Evolutionary conservation across 2,329 filamentous ascomycete species (phyloP).

Genomic region (Tolypocladium tundrense): DNA sequence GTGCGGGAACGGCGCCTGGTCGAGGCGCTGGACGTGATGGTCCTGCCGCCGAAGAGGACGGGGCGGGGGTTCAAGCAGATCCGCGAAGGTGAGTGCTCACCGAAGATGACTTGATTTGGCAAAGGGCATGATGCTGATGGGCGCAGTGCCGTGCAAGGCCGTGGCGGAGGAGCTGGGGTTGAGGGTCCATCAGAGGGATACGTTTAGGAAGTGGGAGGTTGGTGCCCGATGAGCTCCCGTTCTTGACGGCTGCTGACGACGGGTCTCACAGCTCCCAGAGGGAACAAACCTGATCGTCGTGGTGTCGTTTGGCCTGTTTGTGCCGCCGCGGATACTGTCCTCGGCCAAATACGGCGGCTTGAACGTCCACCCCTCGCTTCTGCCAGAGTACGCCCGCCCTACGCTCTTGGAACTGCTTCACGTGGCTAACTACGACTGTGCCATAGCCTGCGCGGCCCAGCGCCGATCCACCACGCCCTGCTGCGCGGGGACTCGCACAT

Average conservation of each 20-base stretch:
- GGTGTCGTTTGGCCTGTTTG: conserved; percentile 87
- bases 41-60: conserved; percentile 65
- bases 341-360: conserved; percentile 71
- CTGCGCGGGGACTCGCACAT: conserved; percentile 49
- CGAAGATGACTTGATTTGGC: background rate
- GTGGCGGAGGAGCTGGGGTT: conserved; percentile 55
- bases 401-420: background rate
- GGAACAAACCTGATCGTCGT: conserved; percentile 72
- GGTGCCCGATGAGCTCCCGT: conserved; percentile 14
- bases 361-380: conserved; percentile 85
- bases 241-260: background rate
- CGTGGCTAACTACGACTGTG: background rate
- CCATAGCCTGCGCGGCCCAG: conserved; percentile 65
- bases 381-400: conserved; percentile 58
- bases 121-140: background rate
- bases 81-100: conserved; percentile 45
- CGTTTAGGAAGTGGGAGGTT: conserved; percentile 74
- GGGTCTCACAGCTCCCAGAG: conserved; percentile 37
- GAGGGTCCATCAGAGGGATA: conserved; percentile 63
- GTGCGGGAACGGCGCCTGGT: conserved; percentile 43
- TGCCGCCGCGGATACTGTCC: conserved; percentile 65
- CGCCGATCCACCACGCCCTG: conserved; percentile 79
- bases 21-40: conserved; percentile 74
- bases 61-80: conserved; percentile 64
- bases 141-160: conserved; percentile 60